Evolutionary conservation across 805 yeast genomes (phyloP).

Genomic region (Ogataea parapolymorpha): DNA sequence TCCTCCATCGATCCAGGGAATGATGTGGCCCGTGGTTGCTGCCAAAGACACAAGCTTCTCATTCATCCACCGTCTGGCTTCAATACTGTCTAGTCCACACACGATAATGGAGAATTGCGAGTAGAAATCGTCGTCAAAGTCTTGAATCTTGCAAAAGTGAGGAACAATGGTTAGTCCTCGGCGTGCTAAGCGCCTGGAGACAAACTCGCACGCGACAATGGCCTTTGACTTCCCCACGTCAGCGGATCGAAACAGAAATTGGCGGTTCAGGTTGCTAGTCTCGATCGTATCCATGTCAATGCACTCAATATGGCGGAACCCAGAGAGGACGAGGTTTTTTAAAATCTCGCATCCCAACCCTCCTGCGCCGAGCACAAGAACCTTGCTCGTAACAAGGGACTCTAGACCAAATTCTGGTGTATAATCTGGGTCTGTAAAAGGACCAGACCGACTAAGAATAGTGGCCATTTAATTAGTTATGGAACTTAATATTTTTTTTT

Average conservation of each 20-base stretch:
- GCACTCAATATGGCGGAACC: slow-evolving; percentile 60
- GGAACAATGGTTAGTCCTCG: slow-evolving; percentile 42
- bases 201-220: slow-evolving; percentile 56
- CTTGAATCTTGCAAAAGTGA: slow-evolving; percentile 62
- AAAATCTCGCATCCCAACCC: slow-evolving; percentile 81
- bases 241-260: slow-evolving; percentile 57
- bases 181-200: slow-evolving; percentile 41
- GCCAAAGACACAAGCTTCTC: slow-evolving; percentile 62
- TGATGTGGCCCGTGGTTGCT: slow-evolving; percentile 43
- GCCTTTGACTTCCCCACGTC: slow-evolving; percentile 72
- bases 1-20: slow-evolving; percentile 88
- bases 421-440: slow-evolving; percentile 32
- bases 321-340: slow-evolving; percentile 67
- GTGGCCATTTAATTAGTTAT: not conserved
- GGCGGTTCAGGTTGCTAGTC: slow-evolving; percentile 71
- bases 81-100: slow-evolving; percentile 87
- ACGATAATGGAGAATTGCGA: slow-evolving; percentile 66
- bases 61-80: slow-evolving; percentile 90
- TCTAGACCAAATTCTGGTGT: slow-evolving; percentile 21
- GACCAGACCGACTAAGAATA: slow-evolving; percentile 23
- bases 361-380: slow-evolving; percentile 69
- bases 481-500: not conserved
- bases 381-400: slow-evolving; percentile 24
- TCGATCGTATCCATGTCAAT: slow-evolving; percentile 86
- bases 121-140: slow-evolving; percentile 60